Evolutionary conservation across 345 rosid species (phyloP).

Genomic region (Citrus sp.): DNA sequence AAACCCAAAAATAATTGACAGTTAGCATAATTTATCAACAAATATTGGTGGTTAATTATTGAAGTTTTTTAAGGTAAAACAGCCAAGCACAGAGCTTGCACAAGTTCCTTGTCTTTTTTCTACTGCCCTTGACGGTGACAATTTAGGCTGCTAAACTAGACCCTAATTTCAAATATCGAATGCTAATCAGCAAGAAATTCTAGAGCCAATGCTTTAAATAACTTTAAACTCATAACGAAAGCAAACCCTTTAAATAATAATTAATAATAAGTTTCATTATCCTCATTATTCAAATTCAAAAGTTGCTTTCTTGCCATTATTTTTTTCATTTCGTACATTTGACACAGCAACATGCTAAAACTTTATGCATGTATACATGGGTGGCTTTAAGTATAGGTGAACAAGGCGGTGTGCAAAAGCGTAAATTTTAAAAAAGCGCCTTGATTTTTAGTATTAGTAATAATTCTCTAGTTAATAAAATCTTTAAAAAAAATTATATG

Average conservation of each 20-base stretch:
- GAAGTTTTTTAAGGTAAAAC: neutral
- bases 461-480: no score
- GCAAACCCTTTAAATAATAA: neutral
- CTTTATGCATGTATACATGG: neutral
- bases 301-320: conserved; percentile 1
- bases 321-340: neutral
- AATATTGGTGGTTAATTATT: neutral
- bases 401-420: no score
- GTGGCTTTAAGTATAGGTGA: no score
- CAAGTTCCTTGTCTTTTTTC: neutral
- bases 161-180: neutral
- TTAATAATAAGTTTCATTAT: neutral
- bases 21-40: neutral
- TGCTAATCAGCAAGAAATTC: neutral
- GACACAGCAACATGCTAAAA: neutral
- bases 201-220: neutral
- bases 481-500: no score
- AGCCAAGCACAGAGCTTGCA: neutral
- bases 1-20: neutral
- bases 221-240: neutral
- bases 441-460: no score
- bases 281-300: neutral
- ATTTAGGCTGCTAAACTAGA: neutral
- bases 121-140: neutral
- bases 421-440: no score